Percentiles rank a stretch among this genome's conserved stretches.
Conservation (phyloP, 345 rosid genomes). For the Aquilaria malaccensis region DNA sequence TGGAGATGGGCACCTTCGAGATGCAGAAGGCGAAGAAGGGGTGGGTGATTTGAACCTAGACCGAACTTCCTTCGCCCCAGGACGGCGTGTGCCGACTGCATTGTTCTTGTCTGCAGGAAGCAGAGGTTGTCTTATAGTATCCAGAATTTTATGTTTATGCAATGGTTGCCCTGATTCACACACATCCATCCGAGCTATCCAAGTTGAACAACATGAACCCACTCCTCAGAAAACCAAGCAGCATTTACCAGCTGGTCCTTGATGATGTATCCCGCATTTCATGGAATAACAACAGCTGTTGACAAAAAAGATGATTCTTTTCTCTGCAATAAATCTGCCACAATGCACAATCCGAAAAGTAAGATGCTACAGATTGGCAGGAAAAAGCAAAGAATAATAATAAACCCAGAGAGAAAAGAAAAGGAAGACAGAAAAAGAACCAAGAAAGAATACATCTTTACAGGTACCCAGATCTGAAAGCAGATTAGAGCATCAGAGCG, state of each 20-base stretch:
- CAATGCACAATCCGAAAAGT: slow-evolving; percentile 33
- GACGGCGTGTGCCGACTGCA: slow-evolving; percentile 41
- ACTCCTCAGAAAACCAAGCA: slow-evolving; percentile 18
- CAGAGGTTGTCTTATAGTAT: slow-evolving; percentile 53
- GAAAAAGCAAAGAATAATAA: slow-evolving; percentile 30
- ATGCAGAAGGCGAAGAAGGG: slow-evolving; percentile 35
- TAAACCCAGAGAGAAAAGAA: slow-evolving; percentile 16
- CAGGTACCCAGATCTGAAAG: slow-evolving; percentile 37
- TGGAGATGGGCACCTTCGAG: slow-evolving; percentile 73
- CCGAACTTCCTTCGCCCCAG: slow-evolving; percentile 55
- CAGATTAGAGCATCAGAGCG: slow-evolving; percentile 21
- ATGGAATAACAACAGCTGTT: slow-evolving; percentile 24
- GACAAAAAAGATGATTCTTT: slow-evolving; percentile 35
- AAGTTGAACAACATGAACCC: slow-evolving; percentile 51
- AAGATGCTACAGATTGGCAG: slow-evolving; percentile 40
- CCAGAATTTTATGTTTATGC: slow-evolving; percentile 41
- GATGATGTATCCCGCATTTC: slow-evolving; percentile 28
- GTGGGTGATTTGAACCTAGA: slow-evolving; percentile 87
- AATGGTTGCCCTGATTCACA: slow-evolving; percentile 38
- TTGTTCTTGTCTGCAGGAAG: slow-evolving; percentile 73
- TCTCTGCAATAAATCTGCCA: slow-evolving; percentile 55
- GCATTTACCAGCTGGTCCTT: slow-evolving; percentile 25
- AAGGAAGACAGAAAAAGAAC: slow-evolving; percentile 12
- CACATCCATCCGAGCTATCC: slow-evolving; percentile 71
- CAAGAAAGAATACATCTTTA: slow-evolving; percentile 41